Evolutionary conservation across 192 early-diverging fungal species (phyloP), one percentile per base, ranked within the genome.

Genomic region (Coemansia umbellata): DNA sequence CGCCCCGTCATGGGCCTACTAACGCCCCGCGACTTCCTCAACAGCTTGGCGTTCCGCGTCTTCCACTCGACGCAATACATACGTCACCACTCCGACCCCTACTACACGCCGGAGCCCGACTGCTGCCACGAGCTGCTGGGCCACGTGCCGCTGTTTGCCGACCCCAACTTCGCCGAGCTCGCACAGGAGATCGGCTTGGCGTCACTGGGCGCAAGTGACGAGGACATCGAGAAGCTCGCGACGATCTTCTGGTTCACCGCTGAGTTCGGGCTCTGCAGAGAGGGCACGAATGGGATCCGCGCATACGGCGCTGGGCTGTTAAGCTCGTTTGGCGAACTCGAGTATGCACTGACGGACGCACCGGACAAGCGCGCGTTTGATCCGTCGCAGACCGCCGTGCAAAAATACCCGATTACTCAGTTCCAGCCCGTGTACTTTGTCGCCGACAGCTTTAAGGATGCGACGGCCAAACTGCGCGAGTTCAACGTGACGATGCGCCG

Each of bases 21-120:
- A 42, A 89, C 90, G 35, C 86, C 88, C 24, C 80, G 95, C 24
- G 95, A 98, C 69, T 98, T 98, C 61, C 72, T 98, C 58, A 98
- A 98, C 66, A 88, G 87, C 22, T 83, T 98, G 66, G 95, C 93
- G 3, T 98, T 98, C 81, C 85, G 95, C 41, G 93, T 98, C 5
- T 98, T 98, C 81, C 90, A 94, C 74, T 89, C 86, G 35, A 98
- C 95, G 8, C 95, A 98, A 78, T 98, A 98, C 70, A 93, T 98
- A 68, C 90, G 95, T 22, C 95, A 98, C 64, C 84, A 88, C 66
- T 91, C 90, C 4, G 79, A 81, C 36, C 95, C 95, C 15, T 78
- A 91, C 35, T 97, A 94, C 66, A 97, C 94, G 4, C 94, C 94
- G 18, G 94, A 94, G 65, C 87, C 87, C 40, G 95, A 98, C 69